Percentiles rank a stretch among this genome's conserved stretches.
Conservation (phyloP, 495 filamentous ascomycete species). For the Acidomyces sp. region DNA sequence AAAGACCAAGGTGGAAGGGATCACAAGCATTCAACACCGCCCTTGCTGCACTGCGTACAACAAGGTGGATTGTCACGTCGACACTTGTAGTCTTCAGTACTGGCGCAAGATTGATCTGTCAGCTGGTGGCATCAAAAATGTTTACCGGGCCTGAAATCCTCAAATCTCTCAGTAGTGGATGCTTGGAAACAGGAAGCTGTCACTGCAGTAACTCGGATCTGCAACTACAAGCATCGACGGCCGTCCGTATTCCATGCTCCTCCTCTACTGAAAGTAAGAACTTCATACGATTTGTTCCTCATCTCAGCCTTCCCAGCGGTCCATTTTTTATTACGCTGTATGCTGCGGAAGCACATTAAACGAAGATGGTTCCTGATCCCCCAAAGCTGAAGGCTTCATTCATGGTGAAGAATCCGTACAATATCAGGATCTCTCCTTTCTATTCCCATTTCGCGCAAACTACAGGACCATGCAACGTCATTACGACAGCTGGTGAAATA, state of each 20-base stretch:
- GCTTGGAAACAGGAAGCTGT: no score
- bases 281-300: no score
- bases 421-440: conserved; percentile 7
- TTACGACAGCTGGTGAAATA: conserved; percentile 14
- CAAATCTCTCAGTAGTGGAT: no score
- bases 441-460: conserved; percentile 10
- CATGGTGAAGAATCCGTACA: conserved; percentile 3
- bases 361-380: background rate
- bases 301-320: no score
- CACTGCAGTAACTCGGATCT: background rate
- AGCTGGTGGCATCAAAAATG: background rate
- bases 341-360: no score
- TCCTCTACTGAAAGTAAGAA: background rate
- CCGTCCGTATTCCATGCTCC: background rate
- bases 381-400: background rate
- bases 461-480: conserved; percentile 2
- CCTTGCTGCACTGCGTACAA: conserved; percentile 3
- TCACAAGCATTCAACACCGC: conserved; percentile 1
- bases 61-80: background rate
- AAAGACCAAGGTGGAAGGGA: background rate
- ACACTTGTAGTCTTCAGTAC: background rate
- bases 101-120: background rate
- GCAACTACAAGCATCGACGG: background rate
- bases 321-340: no score
- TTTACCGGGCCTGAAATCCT: no score